Base-by-base conservation (phyloP, 2,329 filamentous ascomycete species). In the Dendrostoma leiphaemia region DNA sequence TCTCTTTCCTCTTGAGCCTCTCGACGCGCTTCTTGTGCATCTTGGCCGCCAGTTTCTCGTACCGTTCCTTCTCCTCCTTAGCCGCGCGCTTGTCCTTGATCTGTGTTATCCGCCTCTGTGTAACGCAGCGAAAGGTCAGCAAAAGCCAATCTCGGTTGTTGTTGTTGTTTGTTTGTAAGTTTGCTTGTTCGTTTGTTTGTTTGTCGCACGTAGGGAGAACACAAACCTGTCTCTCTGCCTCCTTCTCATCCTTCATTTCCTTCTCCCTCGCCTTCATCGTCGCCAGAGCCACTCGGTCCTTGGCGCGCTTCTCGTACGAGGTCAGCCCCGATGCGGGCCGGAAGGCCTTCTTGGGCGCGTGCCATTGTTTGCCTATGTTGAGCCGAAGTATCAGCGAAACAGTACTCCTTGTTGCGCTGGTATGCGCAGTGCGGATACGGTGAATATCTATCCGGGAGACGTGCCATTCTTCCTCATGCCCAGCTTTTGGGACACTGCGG, bases 21-120 rank as follows among this genome's bases (percentile, higher is more conserved):
- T 99, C 94, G 12, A 97, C 88, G 58, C 92, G 82, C 81, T 96
- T 97, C 73, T 84, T 85, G 76, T 97, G 93, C 94, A 99, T 97
- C 78, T 94, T 97, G 75, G 91, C 90, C 19, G 91, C 93, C 84
- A 99, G 84, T 78, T 92, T 90, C 71, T 91, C 90, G 69, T 93
- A 97, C 62, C 93, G 81, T 66, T 92, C 91, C 72, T 89, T 91
- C 78, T 97, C 94, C 65, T 91, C 92, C 80, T 97, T 97, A 49
- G 87, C 89, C 19, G 85, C 88, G 62, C 90, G 83, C 72, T 88
- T 92, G 60, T 96, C 91, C 66, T 89, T 92, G 67, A 97, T 89
- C 10, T 81, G 81, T 66, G 92, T 82, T 51, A 94, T 84, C 62
- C 86, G 85, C 67, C 82, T 80, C 90, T 96, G 66, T 51, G 60